Evolutionary conservation across 257 asterid species (phyloP).

Genomic region (Nicotiana noctiflora): DNA sequence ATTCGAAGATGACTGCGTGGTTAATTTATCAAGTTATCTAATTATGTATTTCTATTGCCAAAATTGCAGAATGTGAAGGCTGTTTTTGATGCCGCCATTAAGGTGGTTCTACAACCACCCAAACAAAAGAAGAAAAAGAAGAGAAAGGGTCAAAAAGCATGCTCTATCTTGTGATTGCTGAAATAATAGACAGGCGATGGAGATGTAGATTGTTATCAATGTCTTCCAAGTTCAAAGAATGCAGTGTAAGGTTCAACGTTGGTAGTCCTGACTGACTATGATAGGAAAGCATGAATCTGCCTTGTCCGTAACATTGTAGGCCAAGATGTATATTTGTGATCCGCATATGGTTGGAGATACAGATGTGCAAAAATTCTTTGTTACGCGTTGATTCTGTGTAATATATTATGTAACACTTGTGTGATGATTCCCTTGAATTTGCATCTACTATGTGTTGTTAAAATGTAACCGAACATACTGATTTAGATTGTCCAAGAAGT

Average conservation of each 20-base stretch:
- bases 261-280: conserved; percentile 12
- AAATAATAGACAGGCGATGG: not conserved
- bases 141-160: conserved; percentile 64
- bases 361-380: not conserved
- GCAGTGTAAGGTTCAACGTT: not conserved
- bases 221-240: not conserved
- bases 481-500: no score
- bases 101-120: conserved; percentile 69
- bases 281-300: conserved; percentile 4
- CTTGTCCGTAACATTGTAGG: not conserved
- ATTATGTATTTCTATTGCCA: not conserved
- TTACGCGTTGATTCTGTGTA: not conserved
- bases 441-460: no score
- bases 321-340: conserved; percentile 5
- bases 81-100: conserved; percentile 82
- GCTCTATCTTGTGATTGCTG: conserved; percentile 43
- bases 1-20: not conserved
- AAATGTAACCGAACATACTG: no score
- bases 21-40: not conserved
- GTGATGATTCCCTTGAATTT: no score
- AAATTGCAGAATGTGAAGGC: conserved; percentile 67
- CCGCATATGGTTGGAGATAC: not conserved
- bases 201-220: not conserved
- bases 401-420: conserved; percentile 1
- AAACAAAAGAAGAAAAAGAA: conserved; percentile 69